These are phyloP conservation scores for Hypoxylon sp. DNA, from an alignment of 2,329 filamentous ascomycete species.

Conservation along the genomic window DNA sequence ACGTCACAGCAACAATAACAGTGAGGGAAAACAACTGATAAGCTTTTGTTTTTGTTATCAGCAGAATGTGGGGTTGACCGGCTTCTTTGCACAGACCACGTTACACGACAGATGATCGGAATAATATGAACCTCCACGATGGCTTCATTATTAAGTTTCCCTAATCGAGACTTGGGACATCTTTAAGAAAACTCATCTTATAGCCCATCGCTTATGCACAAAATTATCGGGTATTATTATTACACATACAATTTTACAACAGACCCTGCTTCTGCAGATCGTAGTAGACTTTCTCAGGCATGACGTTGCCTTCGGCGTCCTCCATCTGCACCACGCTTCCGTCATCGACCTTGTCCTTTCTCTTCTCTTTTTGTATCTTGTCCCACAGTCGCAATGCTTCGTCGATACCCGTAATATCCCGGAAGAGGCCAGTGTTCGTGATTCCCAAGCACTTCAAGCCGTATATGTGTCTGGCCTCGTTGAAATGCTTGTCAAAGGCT, in stretches of 20 bases:
- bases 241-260: conserved; percentile 58
- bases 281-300: conserved; percentile 98
- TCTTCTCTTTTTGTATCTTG: conserved; percentile 88
- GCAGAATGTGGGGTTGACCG: too few relatives aligned
- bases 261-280: conserved; percentile 94
- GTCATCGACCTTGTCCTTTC: conserved; percentile 76
- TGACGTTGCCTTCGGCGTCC: conserved; percentile 95
- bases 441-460: conserved; percentile 94
- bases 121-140: too few relatives aligned
- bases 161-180: too few relatives aligned
- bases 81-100: too few relatives aligned
- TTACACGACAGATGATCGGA: too few relatives aligned
- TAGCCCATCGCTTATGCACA: too few relatives aligned
- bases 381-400: conserved; percentile 91
- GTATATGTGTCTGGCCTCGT: conserved; percentile 90
- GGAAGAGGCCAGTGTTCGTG: conserved; percentile 87
- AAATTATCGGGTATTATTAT: conserved; percentile 4
- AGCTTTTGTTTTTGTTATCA: too few relatives aligned
- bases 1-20: conserved; percentile 11
- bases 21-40: not conserved
- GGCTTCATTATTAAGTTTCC: too few relatives aligned
- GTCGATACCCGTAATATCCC: conserved; percentile 92
- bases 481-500: conserved; percentile 98
- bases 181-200: too few relatives aligned
- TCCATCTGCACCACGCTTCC: conserved; percentile 98